Evolutionary conservation across 257 asterid species (phyloP), one percentile per base, ranked within the genome.

Genomic region (Marsdenia floribunda): DNA sequence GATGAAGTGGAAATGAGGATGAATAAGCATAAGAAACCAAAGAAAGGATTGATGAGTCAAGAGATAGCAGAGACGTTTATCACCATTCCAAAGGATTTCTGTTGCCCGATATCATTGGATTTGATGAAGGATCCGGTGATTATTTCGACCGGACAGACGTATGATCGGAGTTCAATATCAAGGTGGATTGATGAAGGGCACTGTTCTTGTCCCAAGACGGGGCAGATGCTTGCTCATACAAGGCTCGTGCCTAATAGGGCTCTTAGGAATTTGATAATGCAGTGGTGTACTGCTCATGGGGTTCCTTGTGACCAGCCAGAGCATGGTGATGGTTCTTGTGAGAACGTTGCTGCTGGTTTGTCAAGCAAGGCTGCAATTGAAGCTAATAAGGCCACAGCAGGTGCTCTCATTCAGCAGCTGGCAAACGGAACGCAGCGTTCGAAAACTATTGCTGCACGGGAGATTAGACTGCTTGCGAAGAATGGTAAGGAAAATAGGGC

Each of bases 121-220:
- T 80, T 94, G 83, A 94, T 94, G 97, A 87, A 81, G 76, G 96
- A 92, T 80, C 99, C 99, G 0, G 99, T 91, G 15, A 84, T 89
- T 59, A 83, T 94, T 12, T 88, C 97, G 1, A 94, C 99, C 0
- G 99, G 99, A 54, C 99, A 91, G 80, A 90, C 97, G 0, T 94
- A 94, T 46, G 99, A 92, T 52, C 90, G 99, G n/a, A 64, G 79
- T 3, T 86, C 96, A 33, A 93, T 93, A 63, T 61, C 83, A 0
- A 85, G 97, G 85, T 93, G 98, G 98, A 82, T 93, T 77, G 97
- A 89, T 75, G 98, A 90, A 79, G 97, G 98, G 65, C 96, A 87
- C 65, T 78, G 79, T n/a, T 88, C 90, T 49, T 93, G 98, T 81
- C 97, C 98, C 0, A 90, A 91, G 74, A 85, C 97, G 0, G 97